A percentile compares a stretch with the other conserved stretches of the same genome.
phyloP scores from a whole-genome alignment of 1,139 yeast genomes.

The Geotrichum aggregatum region DNA sequence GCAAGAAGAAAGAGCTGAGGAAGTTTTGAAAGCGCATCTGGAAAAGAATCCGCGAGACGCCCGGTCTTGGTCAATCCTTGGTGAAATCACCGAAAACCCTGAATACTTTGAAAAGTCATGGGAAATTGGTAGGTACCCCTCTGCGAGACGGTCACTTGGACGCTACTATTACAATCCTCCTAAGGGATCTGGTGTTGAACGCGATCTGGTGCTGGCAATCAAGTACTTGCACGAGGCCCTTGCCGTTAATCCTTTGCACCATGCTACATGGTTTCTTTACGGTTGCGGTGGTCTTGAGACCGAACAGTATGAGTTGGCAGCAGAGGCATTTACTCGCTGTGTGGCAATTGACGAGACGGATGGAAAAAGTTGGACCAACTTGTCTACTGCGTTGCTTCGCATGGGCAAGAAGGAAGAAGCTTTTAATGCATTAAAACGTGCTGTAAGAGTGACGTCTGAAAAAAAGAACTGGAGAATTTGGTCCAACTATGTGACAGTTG shows the following conservation, averaged over 20 bases:
- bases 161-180: conserved; percentile 70
- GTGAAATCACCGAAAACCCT: conserved; percentile 81
- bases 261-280: conserved; percentile 86
- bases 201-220: conserved; percentile 55
- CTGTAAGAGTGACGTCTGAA: conserved; percentile 60
- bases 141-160: conserved; percentile 82
- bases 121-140: conserved; percentile 76
- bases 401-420: conserved; percentile 69
- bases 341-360: conserved; percentile 80
- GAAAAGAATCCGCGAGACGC: conserved; percentile 66
- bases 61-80: conserved; percentile 76
- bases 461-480: conserved; percentile 83
- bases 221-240: conserved; percentile 72
- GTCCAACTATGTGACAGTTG: conserved; percentile 81
- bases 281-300: conserved; percentile 87
- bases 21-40: conserved; percentile 54
- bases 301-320: conserved; percentile 68
- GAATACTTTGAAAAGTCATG: conserved; percentile 78
- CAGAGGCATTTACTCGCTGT: conserved; percentile 91
- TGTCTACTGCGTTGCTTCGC: conserved; percentile 73
- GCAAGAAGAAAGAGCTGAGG: conserved; percentile 62
- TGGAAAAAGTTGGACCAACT: conserved; percentile 89
- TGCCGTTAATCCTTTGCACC: conserved; percentile 67
- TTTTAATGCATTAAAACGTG: conserved; percentile 74
- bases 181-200: conserved; percentile 47